Base-by-base conservation (phyloP, 2,329 filamentous ascomycete species). In the Fusarium devonianum region DNA sequence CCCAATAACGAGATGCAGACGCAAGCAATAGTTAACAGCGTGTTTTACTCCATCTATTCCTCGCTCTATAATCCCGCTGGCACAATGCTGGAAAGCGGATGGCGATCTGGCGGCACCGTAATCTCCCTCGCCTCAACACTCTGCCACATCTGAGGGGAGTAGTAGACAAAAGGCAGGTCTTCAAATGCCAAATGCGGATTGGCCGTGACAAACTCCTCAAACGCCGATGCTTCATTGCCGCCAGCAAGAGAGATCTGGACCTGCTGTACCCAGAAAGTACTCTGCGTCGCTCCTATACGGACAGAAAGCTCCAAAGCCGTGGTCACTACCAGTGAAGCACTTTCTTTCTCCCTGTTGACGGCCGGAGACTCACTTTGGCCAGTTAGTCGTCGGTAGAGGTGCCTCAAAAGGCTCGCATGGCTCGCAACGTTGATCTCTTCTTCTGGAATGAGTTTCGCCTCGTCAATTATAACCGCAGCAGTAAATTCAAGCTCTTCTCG, bases 261-360 rank as follows among this genome's bases (percentile, higher is more conserved):
- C 22, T 66, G 57, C 41, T 62, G 65, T 0, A 62, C 58, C 68
- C 68, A 70, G 14, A 70, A 70, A 42, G 61, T 56, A 11, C 58
- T 52, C 33, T 63, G 59, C 0, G 67, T 68, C 9, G 56, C 37
- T 0, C 64, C 63, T 2, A 58, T n/a, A 5, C 39, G 26, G 0
- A 28, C 7, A 2, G 58, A 41, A 3, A 67, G 25, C 16, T 66
- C 62, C 32, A 65, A 4, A 0, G 56, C 62, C 6, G 43, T 37
- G 0, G 49, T 37, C 2, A 57, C 56, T 0, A 58, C 63, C 0
- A 49, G 13, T 1, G 57, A 41, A 2, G 54, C 37, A 26, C 17
- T 35, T 16, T 35, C 16, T 16, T 29, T 23, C 10, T 38, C 42
- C 2, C 14, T 39, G 7, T 37, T 36, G 6, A 48, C 35, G 4